Conservation (phyloP, 768 basidiomycete genomes). For the Rhizopogon roseolus region DNA sequence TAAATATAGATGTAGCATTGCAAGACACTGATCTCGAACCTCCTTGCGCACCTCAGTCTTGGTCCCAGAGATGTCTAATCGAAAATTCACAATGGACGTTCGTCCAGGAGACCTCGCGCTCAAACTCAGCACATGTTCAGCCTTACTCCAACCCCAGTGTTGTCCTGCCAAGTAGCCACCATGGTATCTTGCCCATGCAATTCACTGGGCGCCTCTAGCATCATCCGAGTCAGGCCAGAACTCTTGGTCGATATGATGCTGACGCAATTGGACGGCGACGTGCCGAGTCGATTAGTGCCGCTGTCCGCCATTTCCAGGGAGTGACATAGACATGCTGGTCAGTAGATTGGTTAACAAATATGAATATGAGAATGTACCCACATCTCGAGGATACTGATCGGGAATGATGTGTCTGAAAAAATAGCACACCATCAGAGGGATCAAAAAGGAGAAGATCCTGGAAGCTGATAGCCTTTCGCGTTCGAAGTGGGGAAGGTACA, state of each 20-base stretch:
- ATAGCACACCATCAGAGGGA: slow-evolving; percentile 48
- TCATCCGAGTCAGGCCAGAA: slow-evolving; percentile 30
- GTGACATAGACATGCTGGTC: slow-evolving; percentile 47
- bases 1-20: too few relatives aligned
- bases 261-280: slow-evolving; percentile 18
- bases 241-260: slow-evolving; percentile 25
- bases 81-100: slow-evolving; percentile 25
- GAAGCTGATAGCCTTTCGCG: slow-evolving; percentile 38
- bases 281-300: slow-evolving; percentile 31
- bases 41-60: slow-evolving; percentile 71
- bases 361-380: slow-evolving; percentile 16
- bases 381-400: slow-evolving; percentile 29
- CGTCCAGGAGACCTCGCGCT: slow-evolving; percentile 6
- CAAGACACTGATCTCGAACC: slow-evolving; percentile 63
- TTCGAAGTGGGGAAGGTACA: slow-evolving; percentile 23
- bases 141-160: slow-evolving; percentile 46
- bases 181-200: slow-evolving; percentile 32
- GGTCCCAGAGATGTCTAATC: slow-evolving; percentile 49
- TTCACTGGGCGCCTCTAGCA: slow-evolving; percentile 31
- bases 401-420: slow-evolving; percentile 49
- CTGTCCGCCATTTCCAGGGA: slow-evolving; percentile 53
- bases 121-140: slow-evolving; percentile 28
- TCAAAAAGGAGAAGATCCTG: slow-evolving; percentile 72
- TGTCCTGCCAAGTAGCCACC: slow-evolving; percentile 64
- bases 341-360: slow-evolving; percentile 29